Evolutionary conservation across 805 yeast genomes (phyloP).

Genomic region (Zygosaccharomyces rouxii): DNA sequence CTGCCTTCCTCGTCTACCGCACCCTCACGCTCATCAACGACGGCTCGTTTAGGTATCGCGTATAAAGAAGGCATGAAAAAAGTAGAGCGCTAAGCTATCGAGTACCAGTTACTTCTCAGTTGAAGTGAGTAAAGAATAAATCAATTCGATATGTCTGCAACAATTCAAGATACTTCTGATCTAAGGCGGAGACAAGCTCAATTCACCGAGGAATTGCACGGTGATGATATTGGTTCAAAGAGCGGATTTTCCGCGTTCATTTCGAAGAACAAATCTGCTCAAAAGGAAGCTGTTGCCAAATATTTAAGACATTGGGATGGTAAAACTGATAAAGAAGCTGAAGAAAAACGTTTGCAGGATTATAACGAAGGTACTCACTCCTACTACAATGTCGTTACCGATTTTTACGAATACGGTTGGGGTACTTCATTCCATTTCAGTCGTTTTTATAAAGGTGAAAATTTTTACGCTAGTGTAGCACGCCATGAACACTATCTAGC

Average conservation of each 20-base stretch:
- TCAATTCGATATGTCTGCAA: constrained; percentile 9
- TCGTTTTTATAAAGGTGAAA: constrained; percentile 88
- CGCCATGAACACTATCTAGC: constrained; percentile 97
- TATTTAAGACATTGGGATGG: constrained; percentile 98
- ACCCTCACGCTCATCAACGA: too few relatives aligned
- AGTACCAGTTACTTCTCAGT: too few relatives aligned
- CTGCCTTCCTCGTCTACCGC: too few relatives aligned
- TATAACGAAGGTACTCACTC: constrained; percentile 90
- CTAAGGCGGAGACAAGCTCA: constrained; percentile 42
- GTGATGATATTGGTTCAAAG: constrained; percentile 57
- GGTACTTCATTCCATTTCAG: constrained; percentile 98
- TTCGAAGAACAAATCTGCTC: constrained; percentile 72
- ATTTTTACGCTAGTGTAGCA: constrained; percentile 90
- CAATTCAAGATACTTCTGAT: constrained; percentile 15
- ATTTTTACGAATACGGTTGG: constrained; percentile 99
- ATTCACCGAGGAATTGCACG: constrained; percentile 85
- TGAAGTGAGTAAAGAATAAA: background rate
- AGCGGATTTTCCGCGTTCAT: constrained; percentile 75
- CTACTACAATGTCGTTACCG: constrained; percentile 94
- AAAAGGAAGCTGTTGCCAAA: constrained; percentile 77
- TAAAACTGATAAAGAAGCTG: constrained; percentile 67
- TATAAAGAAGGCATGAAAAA: constrained; percentile 2
- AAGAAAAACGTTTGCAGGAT: constrained; percentile 69
- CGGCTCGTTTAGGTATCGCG: too few relatives aligned
- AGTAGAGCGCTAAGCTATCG: too few relatives aligned